A percentile compares a stretch with the other conserved stretches of the same genome.
Evolutionary conservation across 352 stramenopile genomes (phyloP).

Genomic region (Aphanomyces astaci): DNA sequence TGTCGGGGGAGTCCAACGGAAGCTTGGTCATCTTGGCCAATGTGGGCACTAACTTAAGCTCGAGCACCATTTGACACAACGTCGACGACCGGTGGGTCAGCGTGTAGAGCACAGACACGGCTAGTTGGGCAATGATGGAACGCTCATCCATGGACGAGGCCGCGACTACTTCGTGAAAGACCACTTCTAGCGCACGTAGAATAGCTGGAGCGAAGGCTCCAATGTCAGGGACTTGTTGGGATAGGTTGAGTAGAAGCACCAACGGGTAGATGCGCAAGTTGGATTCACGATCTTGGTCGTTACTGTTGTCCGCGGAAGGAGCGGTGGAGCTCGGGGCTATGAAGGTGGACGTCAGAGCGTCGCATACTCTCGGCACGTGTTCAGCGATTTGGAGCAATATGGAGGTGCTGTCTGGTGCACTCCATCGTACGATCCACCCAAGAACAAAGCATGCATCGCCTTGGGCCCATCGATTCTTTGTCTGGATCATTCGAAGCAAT

Average conservation of each 20-base stretch:
- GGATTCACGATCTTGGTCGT: slow-evolving; percentile 16
- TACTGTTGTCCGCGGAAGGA: background rate
- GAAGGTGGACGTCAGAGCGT: slow-evolving; percentile 4
- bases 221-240: background rate
- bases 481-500: slow-evolving; percentile 12
- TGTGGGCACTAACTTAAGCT: background rate
- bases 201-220: background rate
- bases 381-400: background rate
- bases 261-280: slow-evolving; percentile 21
- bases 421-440: slow-evolving; percentile 23
- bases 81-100: background rate
- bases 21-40: background rate
- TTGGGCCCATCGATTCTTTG: slow-evolving; percentile 23
- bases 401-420: too few species aligned
- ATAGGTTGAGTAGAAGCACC: slow-evolving; percentile 14
- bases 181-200: background rate
- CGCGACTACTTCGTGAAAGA: background rate
- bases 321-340: background rate
- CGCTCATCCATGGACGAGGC: background rate
- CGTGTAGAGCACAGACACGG: background rate
- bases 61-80: background rate
- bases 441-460: slow-evolving; percentile 22
- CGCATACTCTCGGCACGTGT: slow-evolving; percentile 7
- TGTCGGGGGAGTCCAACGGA: background rate
- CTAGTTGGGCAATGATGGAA: background rate